Base-by-base conservation (phyloP, 495 filamentous ascomycete species). In the Neurospora pannonica region DNA sequence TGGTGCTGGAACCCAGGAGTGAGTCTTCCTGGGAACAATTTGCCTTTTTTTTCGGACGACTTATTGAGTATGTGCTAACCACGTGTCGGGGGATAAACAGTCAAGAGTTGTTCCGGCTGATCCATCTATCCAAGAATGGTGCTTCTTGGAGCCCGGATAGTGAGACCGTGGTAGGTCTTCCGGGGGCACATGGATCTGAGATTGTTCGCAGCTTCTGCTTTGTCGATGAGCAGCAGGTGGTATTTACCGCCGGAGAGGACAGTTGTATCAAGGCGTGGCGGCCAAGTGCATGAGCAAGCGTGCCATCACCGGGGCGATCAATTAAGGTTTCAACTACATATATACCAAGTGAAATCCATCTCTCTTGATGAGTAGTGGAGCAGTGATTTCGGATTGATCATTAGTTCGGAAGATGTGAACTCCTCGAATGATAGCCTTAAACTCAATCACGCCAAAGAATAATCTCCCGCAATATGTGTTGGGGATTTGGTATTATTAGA, bases 171-270 rank as follows among this genome's bases (percentile, higher is more conserved):
- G 88, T 94, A 74, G 89, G 88, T 13, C 82, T 97, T 34, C 86
- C 87, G 2, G 93, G 92, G 34, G 94, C 90, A 5, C 95, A 98
- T 82, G 92, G 92, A 1, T 90, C 90, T 34, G 95, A 98, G 77
- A 87, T 98, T 70, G 90, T 97, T 28, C 88, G 95, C 69, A 91
- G 93, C 43, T 89, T 97, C 62, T 91, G 88, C 82, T 84, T 95
- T 54, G 87, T 92, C 75, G 90, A 92, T 71, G 85, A 94, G 86
- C 87, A 88, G 73, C 86, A 90, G 77, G 88, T 87, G 17, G 88
- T 95, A 11, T 91, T 93, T 77, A 95, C 92, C 10, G 89, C 87
- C 71, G 93, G 93, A 21, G 93, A 97, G 80, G 93, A 96, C 81
- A 92, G 93, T 3, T 85, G 87, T 72, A 86, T 97, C 54, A 90